Conservation (phyloP, 2,329 filamentous ascomycete species). For the Fusarium sp. region DNA sequence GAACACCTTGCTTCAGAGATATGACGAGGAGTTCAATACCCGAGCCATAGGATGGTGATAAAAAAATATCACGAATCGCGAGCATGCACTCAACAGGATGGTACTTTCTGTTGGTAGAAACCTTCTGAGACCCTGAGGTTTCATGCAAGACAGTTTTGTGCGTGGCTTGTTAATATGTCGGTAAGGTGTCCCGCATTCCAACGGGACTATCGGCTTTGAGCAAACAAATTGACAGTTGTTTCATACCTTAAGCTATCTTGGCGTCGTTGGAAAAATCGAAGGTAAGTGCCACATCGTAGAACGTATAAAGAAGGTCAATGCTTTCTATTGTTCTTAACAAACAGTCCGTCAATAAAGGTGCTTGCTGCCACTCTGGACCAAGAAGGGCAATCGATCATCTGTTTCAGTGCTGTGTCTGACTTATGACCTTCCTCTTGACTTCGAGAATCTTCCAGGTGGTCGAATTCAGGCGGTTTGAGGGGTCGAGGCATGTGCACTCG, state of each 20-base stretch:
- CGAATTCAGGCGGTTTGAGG: neutral
- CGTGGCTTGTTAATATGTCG: neutral
- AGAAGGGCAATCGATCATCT: neutral
- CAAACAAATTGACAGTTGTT: neutral
- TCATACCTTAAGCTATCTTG: neutral
- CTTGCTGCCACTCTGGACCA: neutral
- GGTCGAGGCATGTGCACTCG: constrained; percentile 17
- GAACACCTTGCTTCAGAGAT: too few relatives aligned
- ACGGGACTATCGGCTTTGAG: neutral
- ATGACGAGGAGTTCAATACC: neutral
- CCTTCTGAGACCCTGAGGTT: neutral
- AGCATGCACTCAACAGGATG: neutral
- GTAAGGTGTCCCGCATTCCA: constrained; percentile 20
- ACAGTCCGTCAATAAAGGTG: neutral
- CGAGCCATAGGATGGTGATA: too few relatives aligned
- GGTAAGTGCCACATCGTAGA: neutral
- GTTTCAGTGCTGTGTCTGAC: neutral
- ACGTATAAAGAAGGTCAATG: neutral
- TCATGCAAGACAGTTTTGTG: neutral
- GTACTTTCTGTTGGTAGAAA: neutral
- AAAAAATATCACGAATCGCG: too few relatives aligned
- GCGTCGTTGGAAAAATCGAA: neutral
- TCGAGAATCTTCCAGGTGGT: neutral
- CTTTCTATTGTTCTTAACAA: constrained; percentile 9
- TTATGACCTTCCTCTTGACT: neutral